Base-by-base conservation (phyloP, 768 basidiomycete species). In the Pleurotus platypus region DNA sequence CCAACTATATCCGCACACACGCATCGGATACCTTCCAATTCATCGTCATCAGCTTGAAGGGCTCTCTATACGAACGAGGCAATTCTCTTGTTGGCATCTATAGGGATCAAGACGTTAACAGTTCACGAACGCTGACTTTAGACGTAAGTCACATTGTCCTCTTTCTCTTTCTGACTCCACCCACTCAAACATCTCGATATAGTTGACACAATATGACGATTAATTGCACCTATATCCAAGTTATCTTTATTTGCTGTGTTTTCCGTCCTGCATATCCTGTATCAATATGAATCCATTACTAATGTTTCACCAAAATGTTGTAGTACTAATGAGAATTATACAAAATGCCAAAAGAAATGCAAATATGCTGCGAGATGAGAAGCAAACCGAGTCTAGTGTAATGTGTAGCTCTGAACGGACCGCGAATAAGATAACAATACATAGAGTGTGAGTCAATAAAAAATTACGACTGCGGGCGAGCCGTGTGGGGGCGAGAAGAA, bases 31-130 rank as follows among this genome's bases (percentile, higher is more conserved):
- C 77, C 1, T 96, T 98, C 80, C 95, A 98, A 69, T 98, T 98
- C 70, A 85, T 99, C 57, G 95, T 98, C 56, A 99, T 99, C 76
- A 94, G 93, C 68, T 78, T 98, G 69, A 98, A 98, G 71, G 90
- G 89, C 43, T 92, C 94, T 0, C 72, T 98, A 60, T 96, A 95
- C 63, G 94, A 96, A 68, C 84, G 87, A 15, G 91, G 94, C 8
- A 82, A 92, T 61, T 92, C 93, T 1, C 78, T 98, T 45, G 94
- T 98, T 22, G 95, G 95, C 3, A 93, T 97, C 38, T 94, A 94
- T 70, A 84, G 95, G 15, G 94, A 97, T 64, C 95, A 98, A 66
- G 92, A 92, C 9, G 82, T 92, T 58, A 96, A 96, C 64, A 94
- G 92, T 64, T 97, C 95, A 3, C 80, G 88, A 55, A 92, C 92